phyloP scores from a whole-genome alignment of 768 basidiomycete genomes.

The Lentinula guzmanii region DNA sequence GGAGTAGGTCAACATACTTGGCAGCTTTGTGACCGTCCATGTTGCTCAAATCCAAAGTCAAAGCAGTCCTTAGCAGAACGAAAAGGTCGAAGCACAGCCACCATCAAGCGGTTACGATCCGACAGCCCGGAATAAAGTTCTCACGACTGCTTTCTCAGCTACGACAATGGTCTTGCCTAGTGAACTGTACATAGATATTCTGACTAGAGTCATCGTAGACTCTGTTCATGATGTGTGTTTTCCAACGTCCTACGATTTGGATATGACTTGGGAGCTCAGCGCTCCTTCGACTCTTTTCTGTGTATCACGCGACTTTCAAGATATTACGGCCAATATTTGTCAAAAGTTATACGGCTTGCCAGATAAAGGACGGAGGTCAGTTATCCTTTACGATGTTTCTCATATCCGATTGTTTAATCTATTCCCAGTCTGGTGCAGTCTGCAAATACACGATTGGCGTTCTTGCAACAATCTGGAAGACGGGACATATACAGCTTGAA shows the following conservation, averaged over 20 bases:
- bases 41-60: background rate
- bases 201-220: background rate
- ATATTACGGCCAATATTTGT: background rate
- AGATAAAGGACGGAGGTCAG: background rate
- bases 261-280: background rate
- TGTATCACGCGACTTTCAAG: background rate
- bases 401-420: background rate
- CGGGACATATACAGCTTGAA: background rate
- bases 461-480: background rate
- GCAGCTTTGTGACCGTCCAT: slow-evolving; percentile 1
- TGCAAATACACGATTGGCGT: background rate
- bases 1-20: background rate
- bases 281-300: background rate
- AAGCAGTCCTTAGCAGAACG: background rate
- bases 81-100: background rate
- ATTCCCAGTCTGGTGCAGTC: background rate
- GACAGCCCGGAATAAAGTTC: too few species aligned
- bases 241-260: background rate
- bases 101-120: background rate
- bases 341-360: background rate
- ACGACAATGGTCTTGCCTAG: background rate
- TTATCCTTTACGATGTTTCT: background rate
- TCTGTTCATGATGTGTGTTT: background rate
- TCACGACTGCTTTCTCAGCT: too few species aligned
- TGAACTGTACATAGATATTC: background rate